Percentiles rank a stretch among this genome's conserved stretches.
These are phyloP conservation scores for Rhypophila decipiens DNA, from an alignment of 495 filamentous ascomycete species.

Conservation along the genomic window DNA sequence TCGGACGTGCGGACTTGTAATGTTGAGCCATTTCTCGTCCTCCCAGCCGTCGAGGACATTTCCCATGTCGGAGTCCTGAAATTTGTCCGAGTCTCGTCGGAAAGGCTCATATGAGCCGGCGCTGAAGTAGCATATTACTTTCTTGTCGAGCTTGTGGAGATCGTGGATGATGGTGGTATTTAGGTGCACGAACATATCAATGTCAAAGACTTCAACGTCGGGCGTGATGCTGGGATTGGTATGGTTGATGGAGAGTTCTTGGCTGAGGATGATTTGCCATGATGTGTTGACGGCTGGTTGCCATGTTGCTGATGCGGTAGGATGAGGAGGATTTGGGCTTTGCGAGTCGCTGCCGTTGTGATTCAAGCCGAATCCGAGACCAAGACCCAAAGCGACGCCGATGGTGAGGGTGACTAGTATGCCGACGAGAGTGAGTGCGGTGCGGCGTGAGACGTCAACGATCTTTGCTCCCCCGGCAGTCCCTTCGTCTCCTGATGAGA, in stretches of 20 bases:
- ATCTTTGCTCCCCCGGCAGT: too few relatives aligned
- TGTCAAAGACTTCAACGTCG: conserved; percentile 23
- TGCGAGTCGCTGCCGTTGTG: conserved; percentile 1
- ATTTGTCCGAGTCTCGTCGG: conserved; percentile 49
- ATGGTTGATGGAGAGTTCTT: conserved; percentile 25
- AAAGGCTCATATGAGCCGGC: conserved; percentile 55
- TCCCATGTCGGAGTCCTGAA: conserved; percentile 47
- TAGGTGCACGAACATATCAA: conserved; percentile 22
- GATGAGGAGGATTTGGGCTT: not conserved
- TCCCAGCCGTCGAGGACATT: conserved; percentile 53
- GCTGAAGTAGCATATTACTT: conserved; percentile 67
- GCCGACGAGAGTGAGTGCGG: too few relatives aligned
- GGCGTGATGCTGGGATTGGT: conserved; percentile 20
- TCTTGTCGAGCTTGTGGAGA: conserved; percentile 23
- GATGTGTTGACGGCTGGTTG: conserved; percentile 11
- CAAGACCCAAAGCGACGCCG: conserved; percentile 2
- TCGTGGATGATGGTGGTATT: conserved; percentile 14
- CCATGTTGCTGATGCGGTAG: conserved; percentile 11
- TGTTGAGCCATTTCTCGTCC: conserved; percentile 61
- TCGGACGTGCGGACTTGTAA: conserved; percentile 49
- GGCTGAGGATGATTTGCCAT: conserved; percentile 27
- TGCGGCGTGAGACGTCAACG: too few relatives aligned
- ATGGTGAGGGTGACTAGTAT: not conserved
- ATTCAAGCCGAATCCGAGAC: conserved; percentile 14
- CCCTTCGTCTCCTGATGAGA: too few relatives aligned